Conservation (phyloP, 768 basidiomycete species). For the Boletus insuetus region DNA sequence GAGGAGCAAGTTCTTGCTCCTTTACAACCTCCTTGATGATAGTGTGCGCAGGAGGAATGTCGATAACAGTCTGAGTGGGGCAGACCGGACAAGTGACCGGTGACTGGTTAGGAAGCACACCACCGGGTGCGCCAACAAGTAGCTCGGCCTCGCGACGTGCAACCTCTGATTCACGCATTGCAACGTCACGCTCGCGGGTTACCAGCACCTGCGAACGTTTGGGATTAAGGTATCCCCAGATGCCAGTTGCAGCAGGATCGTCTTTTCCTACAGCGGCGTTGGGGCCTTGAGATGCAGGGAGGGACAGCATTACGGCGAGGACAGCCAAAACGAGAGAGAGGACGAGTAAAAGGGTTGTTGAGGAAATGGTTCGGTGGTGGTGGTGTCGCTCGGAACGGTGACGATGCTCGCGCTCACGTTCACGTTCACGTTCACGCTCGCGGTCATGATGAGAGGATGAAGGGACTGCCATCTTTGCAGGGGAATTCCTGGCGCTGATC, state of each 20-base stretch:
- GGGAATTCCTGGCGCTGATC: constrained; percentile 50
- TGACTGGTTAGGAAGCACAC: constrained; percentile 59
- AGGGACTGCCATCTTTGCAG: constrained; percentile 74
- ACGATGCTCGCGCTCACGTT: constrained; percentile 53
- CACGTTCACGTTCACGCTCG: constrained; percentile 48
- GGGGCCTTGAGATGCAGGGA: constrained; percentile 56
- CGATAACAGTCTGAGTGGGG: constrained; percentile 47
- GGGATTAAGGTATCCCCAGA: constrained; percentile 74
- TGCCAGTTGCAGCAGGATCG: constrained; percentile 45
- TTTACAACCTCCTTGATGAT: constrained; percentile 87
- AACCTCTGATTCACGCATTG: constrained; percentile 82
- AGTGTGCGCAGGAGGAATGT: constrained; percentile 67
- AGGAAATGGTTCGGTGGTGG: constrained; percentile 83
- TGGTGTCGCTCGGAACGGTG: constrained; percentile 65
- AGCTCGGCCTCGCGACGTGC: constrained; percentile 87
- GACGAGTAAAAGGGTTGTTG: constrained; percentile 83
- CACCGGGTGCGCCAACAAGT: constrained; percentile 79
- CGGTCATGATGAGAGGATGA: constrained; percentile 76
- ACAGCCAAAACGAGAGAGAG: constrained; percentile 84
- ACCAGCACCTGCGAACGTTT: constrained; percentile 81
- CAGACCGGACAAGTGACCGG: constrained; percentile 59
- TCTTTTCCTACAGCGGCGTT: constrained; percentile 31
- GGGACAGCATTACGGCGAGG: constrained; percentile 86
- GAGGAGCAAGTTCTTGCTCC: constrained; percentile 74
- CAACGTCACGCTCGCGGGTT: constrained; percentile 75